phyloP scores from a whole-genome alignment of 108 stramenopile genomes.

The Aurantiochytrium sp. region DNA sequence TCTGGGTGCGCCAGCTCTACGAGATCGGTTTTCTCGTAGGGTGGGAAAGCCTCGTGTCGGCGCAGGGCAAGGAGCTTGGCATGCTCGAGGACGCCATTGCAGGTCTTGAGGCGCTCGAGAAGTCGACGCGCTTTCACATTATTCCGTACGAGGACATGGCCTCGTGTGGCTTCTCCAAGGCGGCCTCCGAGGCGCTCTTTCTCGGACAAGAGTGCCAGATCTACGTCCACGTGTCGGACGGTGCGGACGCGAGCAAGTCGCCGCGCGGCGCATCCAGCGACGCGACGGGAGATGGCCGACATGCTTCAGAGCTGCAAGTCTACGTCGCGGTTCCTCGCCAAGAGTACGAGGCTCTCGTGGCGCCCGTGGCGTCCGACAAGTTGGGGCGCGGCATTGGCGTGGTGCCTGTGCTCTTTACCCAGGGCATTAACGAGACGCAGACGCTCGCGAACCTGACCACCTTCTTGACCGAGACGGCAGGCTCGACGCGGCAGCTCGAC shows the following conservation, averaged over 20 bases:
- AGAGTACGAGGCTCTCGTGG: not conserved
- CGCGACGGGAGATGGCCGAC: not conserved
- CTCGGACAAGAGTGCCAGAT: not conserved
- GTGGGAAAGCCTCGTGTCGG: constrained; percentile 30
- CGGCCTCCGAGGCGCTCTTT: not conserved
- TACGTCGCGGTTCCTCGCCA: not conserved
- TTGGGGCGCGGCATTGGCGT: not conserved
- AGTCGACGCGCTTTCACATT: not conserved
- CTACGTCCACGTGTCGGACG: not conserved
- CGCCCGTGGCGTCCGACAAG: not conserved
- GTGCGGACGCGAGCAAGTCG: not conserved
- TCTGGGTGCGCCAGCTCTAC: constrained; percentile 24
- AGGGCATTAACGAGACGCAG: constrained; percentile 49
- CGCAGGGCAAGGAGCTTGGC: constrained; percentile 32
- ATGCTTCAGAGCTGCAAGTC: not conserved
- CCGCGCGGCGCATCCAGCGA: not conserved
- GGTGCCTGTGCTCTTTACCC: constrained; percentile 42
- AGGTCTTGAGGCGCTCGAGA: not conserved
- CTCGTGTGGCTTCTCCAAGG: not conserved
- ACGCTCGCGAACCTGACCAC: constrained; percentile 38
- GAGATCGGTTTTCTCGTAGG: constrained; percentile 15
- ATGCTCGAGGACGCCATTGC: constrained; percentile 32
- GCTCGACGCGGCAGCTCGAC: not conserved
- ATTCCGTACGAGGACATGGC: not conserved
- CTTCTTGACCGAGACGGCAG: not conserved